phyloP scores from a whole-genome alignment of 345 rosid species.

The Salix dunnii region DNA sequence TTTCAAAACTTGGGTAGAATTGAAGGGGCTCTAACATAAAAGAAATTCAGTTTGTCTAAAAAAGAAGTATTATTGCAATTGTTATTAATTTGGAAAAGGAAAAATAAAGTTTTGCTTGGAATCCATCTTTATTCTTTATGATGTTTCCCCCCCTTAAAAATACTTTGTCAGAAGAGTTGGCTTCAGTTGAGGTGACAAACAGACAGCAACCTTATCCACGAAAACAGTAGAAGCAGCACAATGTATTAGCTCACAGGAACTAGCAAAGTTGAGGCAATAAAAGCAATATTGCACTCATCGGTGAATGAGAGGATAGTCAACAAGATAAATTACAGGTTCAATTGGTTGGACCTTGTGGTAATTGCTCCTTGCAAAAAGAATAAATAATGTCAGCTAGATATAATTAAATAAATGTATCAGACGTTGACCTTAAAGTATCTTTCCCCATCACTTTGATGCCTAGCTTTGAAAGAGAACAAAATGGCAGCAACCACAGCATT shows the following conservation, averaged over 20 bases:
- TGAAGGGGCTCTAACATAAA: too few relatives aligned
- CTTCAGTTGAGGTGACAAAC: neutral
- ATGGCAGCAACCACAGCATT: slow-evolving; percentile 17
- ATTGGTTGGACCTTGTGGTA: neutral
- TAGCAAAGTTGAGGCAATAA: too few relatives aligned
- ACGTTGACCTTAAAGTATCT: slow-evolving; percentile 17
- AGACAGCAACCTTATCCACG: slow-evolving; percentile 11
- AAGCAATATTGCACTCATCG: too few relatives aligned
- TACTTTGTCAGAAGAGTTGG: neutral
- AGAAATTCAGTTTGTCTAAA: too few relatives aligned
- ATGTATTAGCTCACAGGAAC: slow-evolving; percentile 20
- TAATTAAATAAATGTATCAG: neutral
- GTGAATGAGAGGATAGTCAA: too few relatives aligned
- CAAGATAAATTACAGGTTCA: too few relatives aligned
- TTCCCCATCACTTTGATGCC: neutral
- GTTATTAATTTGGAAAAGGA: too few relatives aligned
- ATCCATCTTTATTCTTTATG: neutral
- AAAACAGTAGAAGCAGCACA: slow-evolving; percentile 4
- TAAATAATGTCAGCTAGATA: neutral
- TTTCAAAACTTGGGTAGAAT: too few relatives aligned
- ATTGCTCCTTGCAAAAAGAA: neutral
- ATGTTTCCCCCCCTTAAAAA: neutral
- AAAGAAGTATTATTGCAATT: too few relatives aligned
- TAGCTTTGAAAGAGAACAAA: neutral
- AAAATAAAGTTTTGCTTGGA: too few relatives aligned